A percentile compares a stretch with the other conserved stretches of the same genome.
These are phyloP conservation scores for Beauveria scarabaeidicola DNA, from an alignment of 2,329 filamentous ascomycete genomes.

Conservation along the genomic window DNA sequence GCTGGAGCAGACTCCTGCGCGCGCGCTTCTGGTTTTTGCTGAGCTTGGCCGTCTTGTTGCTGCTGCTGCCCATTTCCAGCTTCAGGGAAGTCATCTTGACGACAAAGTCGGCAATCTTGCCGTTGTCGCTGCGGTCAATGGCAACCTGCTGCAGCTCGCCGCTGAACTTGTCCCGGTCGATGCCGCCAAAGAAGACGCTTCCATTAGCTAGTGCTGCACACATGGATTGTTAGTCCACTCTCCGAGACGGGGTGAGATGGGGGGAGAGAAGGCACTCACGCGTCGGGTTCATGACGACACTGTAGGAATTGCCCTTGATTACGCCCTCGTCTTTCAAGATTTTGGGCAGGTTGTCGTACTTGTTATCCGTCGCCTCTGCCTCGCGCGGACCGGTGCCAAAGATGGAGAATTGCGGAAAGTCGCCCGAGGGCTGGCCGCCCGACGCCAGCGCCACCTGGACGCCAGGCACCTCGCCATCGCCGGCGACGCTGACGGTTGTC, in stretches of 20 bases:
- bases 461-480: not conserved
- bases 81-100: not conserved
- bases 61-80: constrained; percentile 1
- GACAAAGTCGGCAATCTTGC: not conserved
- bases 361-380: not conserved
- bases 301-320: not conserved
- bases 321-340: not conserved
- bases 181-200: constrained; percentile 4
- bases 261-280: not conserved
- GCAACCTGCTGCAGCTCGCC: not conserved
- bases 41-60: not conserved
- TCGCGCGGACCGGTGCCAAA: not conserved
- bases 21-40: not conserved
- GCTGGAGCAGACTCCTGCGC: not conserved
- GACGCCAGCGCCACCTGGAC: not conserved
- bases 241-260: not conserved
- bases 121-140: not conserved
- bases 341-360: not conserved
- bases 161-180: constrained; percentile 1
- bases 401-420: constrained; percentile 6
- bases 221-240: not conserved
- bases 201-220: constrained; percentile 1
- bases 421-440: not conserved
- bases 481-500: not conserved
- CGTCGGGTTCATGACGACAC: not conserved